phyloP scores from a whole-genome alignment of 352 stramenopile genomes.

The Lagenidium sp. region DNA sequence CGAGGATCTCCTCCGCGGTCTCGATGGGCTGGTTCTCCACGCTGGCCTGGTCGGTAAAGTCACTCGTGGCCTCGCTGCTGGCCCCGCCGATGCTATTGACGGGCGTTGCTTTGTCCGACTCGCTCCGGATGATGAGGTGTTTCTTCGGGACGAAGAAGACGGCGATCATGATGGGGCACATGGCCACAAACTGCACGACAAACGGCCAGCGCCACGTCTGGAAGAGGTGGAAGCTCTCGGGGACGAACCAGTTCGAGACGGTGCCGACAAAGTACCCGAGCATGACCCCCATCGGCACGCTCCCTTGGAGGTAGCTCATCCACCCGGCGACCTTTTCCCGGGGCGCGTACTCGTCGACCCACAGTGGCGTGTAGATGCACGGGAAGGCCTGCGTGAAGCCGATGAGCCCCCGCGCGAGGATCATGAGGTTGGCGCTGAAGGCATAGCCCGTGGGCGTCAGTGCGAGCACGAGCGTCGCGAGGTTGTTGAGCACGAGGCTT shows the following conservation, averaged over 20 bases:
- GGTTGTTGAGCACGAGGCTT: conserved; percentile 71
- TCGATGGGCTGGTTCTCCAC: conserved; percentile 40
- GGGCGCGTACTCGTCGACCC: conserved; percentile 79
- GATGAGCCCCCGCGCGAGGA: conserved; percentile 54
- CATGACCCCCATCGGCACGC: conserved; percentile 79
- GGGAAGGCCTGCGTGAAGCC: conserved; percentile 80
- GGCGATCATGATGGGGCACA: conserved; percentile 63
- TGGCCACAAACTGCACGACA: conserved; percentile 67
- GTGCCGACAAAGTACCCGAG: conserved; percentile 78
- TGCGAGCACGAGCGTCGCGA: conserved; percentile 62
- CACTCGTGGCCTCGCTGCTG: conserved; percentile 24
- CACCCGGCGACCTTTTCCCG: conserved; percentile 64
- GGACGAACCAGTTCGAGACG: conserved; percentile 73
- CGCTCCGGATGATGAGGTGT: conserved; percentile 63
- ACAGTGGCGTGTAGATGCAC: conserved; percentile 78
- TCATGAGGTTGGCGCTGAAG: conserved; percentile 63
- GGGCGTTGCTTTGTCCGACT: conserved; percentile 30
- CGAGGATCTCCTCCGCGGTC: conserved; percentile 13
- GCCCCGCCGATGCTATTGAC: conserved; percentile 27
- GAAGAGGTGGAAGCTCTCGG: conserved; percentile 48
- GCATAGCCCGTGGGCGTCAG: conserved; percentile 60
- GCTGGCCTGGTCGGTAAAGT: conserved; percentile 13
- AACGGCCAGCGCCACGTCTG: conserved; percentile 82
- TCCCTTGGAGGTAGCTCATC: conserved; percentile 83
- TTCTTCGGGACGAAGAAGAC: conserved; percentile 80